A percentile compares a stretch with the other conserved stretches of the same genome.
Conservation (phyloP, 441 rosid genomes). For the Rhodomyrtus psidioides region DNA sequence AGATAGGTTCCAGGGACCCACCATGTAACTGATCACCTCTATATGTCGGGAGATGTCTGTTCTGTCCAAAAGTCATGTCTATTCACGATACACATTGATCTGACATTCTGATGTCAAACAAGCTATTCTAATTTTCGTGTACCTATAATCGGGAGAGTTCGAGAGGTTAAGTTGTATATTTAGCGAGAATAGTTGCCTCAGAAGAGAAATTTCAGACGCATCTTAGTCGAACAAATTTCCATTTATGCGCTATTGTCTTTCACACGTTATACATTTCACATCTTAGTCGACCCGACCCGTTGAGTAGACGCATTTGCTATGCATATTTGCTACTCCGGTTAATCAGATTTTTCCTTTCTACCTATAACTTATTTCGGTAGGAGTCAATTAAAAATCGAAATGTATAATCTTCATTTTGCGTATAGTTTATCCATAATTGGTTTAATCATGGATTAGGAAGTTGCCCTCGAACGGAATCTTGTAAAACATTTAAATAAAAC, state of each 20-base stretch:
- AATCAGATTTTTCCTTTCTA: background rate
- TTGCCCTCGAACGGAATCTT: background rate
- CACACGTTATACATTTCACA: background rate
- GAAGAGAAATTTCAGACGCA: background rate
- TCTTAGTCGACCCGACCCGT: too few relatives aligned
- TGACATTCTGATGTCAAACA: too few relatives aligned
- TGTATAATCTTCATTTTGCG: background rate
- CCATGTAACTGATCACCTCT: too few relatives aligned
- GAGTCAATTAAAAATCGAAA: background rate
- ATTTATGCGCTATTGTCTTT: background rate
- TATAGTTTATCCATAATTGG: background rate
- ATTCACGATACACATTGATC: background rate
- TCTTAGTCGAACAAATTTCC: background rate
- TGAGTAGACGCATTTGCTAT: background rate
- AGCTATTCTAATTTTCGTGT: background rate
- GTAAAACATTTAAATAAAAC: background rate
- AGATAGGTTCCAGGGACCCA: too few relatives aligned
- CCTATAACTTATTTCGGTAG: background rate
- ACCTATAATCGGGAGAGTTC: background rate
- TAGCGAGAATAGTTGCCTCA: accelerated
- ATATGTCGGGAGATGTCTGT: too few relatives aligned
- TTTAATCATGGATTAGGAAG: background rate
- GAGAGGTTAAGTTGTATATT: too few relatives aligned
- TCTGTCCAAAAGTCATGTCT: background rate
- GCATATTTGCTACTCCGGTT: too few relatives aligned